phyloP scores from a whole-genome alignment of 176 grass and related monocot genomes.

The Eleusine coracana region DNA sequence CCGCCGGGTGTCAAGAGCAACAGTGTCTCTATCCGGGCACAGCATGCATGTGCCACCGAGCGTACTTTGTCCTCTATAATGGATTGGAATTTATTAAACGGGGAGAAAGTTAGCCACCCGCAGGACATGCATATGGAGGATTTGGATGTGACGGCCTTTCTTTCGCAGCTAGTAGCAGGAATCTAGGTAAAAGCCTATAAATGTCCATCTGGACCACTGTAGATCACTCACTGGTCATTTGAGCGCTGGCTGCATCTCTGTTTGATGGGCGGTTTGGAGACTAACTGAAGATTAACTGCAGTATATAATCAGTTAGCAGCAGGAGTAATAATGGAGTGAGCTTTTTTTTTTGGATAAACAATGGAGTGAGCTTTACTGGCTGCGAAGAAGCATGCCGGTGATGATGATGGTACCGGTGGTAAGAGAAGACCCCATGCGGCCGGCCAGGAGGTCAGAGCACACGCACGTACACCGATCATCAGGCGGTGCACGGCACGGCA shows the following conservation, averaged over 20 bases:
- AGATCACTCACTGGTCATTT: neutral
- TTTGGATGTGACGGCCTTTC: constrained; percentile 19
- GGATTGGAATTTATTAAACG: neutral
- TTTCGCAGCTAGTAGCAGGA: constrained; percentile 22
- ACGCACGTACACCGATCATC: neutral
- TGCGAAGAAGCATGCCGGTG: too few relatives aligned
- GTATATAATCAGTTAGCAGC: too few relatives aligned
- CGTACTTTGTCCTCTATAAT: constrained; percentile 30
- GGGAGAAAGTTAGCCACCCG: neutral
- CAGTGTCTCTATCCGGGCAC: neutral
- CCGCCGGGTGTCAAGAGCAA: neutral
- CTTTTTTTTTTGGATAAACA: too few relatives aligned
- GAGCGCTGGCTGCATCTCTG: neutral
- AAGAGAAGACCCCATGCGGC: too few relatives aligned
- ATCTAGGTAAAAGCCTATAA: constrained; percentile 42
- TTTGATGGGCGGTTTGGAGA: neutral
- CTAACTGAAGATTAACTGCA: neutral
- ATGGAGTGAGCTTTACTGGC: too few relatives aligned
- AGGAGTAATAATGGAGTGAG: too few relatives aligned
- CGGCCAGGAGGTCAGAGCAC: neutral
- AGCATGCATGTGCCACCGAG: constrained; percentile 49
- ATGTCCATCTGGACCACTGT: neutral
- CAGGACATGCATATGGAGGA: neutral
- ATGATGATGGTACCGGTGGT: too few relatives aligned
- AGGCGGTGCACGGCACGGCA: constrained; percentile 29